A percentile compares a stretch with the other conserved stretches of the same genome.
Conservation (phyloP, 495 filamentous ascomycete species). For the Copromyces sp. region DNA sequence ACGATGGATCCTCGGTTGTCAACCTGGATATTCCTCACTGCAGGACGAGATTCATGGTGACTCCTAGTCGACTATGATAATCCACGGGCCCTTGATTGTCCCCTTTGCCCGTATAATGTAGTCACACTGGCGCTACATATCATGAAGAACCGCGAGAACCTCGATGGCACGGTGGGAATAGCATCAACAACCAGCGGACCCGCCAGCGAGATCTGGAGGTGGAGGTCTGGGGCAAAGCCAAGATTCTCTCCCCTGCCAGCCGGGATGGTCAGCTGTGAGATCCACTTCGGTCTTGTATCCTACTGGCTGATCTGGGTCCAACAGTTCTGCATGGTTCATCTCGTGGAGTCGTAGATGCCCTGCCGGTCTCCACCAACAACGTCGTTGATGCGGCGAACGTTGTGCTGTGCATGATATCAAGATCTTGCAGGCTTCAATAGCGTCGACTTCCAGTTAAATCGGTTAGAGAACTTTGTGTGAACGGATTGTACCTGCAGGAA, state of each 20-base stretch:
- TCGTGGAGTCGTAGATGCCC: slow-evolving; percentile 1
- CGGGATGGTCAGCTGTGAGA: background rate
- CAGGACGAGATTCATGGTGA: background rate
- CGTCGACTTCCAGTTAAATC: background rate
- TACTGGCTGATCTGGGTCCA: slow-evolving; percentile 12
- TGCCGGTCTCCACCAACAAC: background rate
- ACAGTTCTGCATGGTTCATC: slow-evolving; percentile 10
- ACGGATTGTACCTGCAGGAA: background rate
- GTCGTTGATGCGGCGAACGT: background rate
- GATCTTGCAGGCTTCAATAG: background rate
- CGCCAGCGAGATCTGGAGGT: background rate
- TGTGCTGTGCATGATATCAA: background rate
- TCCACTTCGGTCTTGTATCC: slow-evolving; percentile 15
- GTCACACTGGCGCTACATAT: background rate
- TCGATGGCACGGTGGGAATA: background rate
- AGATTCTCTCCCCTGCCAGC: background rate
- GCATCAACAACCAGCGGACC: background rate
- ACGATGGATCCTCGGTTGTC: background rate
- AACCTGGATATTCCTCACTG: background rate
- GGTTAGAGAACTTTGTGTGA: background rate
- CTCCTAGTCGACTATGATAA: background rate
- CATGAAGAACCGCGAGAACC: background rate
- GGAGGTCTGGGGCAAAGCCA: background rate
- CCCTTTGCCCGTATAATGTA: background rate
- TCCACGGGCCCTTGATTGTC: background rate